Percentiles rank a stretch among this genome's conserved stretches.
Conservation (phyloP, 106 monocot genomes). For the Allium fistulosum region DNA sequence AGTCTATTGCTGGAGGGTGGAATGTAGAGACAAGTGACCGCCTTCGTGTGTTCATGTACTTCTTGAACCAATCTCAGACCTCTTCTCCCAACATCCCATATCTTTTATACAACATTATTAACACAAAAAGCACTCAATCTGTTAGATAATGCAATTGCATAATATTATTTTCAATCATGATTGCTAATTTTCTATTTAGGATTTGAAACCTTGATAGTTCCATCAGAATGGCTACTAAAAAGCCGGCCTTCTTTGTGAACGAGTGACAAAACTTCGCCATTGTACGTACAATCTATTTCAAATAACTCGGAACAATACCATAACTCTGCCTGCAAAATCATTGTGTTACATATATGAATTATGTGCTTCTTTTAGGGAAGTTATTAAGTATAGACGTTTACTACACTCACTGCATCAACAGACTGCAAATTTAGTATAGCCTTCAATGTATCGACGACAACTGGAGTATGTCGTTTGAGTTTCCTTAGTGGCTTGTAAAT, state of each 20-base stretch:
- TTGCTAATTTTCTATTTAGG: neutral
- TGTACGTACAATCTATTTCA: conserved; percentile 24
- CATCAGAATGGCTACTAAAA: conserved; percentile 51
- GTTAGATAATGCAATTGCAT: neutral
- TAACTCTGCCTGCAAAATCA: conserved; percentile 34
- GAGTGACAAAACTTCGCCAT: conserved; percentile 34
- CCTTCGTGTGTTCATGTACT: conserved; percentile 34
- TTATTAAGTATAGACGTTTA: neutral
- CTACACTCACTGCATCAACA: conserved; percentile 28
- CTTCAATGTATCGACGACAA: conserved; percentile 37
- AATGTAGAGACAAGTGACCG: conserved; percentile 36
- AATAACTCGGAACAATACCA: conserved; percentile 42
- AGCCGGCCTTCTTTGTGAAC: conserved; percentile 30
- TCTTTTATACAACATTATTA: conserved; percentile 4
- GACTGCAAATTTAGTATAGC: conserved; percentile 34
- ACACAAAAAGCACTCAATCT: conserved; percentile 5
- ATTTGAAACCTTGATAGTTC: conserved; percentile 41
- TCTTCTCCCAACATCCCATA: conserved; percentile 43
- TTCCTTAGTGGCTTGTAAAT: conserved; percentile 41
- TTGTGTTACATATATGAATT: too few species aligned
- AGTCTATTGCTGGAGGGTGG: conserved; percentile 26
- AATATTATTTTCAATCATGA: neutral
- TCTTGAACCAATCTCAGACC: conserved; percentile 33
- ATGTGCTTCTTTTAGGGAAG: too few species aligned
- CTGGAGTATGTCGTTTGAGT: conserved; percentile 26